Evolutionary conservation across 208 protist species (phyloP).

Genomic region (Leishmania arabica): DNA sequence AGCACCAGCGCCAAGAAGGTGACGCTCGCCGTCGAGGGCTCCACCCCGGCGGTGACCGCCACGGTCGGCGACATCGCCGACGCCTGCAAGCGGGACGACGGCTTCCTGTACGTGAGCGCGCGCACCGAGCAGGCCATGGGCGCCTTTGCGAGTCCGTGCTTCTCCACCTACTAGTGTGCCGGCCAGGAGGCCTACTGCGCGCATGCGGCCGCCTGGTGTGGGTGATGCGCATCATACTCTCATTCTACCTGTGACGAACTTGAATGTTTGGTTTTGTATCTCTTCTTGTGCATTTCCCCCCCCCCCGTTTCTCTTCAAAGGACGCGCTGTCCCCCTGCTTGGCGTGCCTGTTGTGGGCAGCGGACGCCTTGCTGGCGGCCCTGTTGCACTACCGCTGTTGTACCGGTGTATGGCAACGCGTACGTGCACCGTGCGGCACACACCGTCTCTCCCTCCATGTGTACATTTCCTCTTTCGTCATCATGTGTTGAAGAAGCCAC

Average conservation of each 20-base stretch:
- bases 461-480: background rate
- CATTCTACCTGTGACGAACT: background rate
- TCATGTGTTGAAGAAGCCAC: background rate
- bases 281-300: background rate
- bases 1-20: conserved; percentile 15
- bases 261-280: background rate
- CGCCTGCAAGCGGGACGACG: conserved; percentile 12
- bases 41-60: conserved; percentile 18
- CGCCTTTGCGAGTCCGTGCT: background rate
- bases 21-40: conserved; percentile 29
- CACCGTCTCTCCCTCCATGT: background rate
- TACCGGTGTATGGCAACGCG: too few species aligned
- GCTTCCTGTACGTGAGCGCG: conserved; percentile 24
- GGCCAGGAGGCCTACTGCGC: too few species aligned
- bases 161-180: background rate
- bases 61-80: conserved; percentile 21
- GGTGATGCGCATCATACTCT: background rate
- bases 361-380: too few species aligned
- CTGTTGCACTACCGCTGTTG: too few species aligned
- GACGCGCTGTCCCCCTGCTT: background rate
- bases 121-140: conserved; percentile 6
- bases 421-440: background rate
- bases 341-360: background rate
- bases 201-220: too few species aligned
- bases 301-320: background rate